phyloP scores from a whole-genome alignment of 2,329 filamentous ascomycete species.

The Akanthomyces lecanii region DNA sequence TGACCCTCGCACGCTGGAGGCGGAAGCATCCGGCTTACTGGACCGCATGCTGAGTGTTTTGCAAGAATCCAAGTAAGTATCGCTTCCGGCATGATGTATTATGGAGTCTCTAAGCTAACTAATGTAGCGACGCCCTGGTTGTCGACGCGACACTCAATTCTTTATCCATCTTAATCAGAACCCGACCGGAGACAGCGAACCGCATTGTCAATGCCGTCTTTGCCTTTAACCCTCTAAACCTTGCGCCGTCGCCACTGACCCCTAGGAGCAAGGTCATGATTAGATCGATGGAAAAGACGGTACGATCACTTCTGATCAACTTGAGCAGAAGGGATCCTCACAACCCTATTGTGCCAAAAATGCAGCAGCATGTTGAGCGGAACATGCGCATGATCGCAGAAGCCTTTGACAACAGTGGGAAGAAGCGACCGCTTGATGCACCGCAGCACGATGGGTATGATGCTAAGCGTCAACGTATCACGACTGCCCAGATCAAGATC shows the following conservation, averaged over 20 bases:
- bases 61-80: slow-evolving; percentile 74
- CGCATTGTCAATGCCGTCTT: slow-evolving; percentile 83
- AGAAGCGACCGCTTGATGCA: slow-evolving; percentile 69
- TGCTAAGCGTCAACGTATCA: slow-evolving; percentile 76
- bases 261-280: slow-evolving; percentile 76
- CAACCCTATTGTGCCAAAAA: slow-evolving; percentile 68
- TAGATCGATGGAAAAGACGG: slow-evolving; percentile 93
- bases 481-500: slow-evolving; percentile 45
- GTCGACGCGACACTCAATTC: slow-evolving; percentile 91
- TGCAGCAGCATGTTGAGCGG: slow-evolving; percentile 83
- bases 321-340: slow-evolving; percentile 81
- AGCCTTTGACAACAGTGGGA: slow-evolving; percentile 70
- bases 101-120: slow-evolving; percentile 20
- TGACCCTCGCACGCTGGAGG: slow-evolving; percentile 76
- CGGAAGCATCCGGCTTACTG: slow-evolving; percentile 84
- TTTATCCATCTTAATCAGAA: slow-evolving; percentile 76
- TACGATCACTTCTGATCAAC: slow-evolving; percentile 77
- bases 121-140: slow-evolving; percentile 71
- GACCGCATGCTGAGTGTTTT: slow-evolving; percentile 82
- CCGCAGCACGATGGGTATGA: slow-evolving; percentile 72
- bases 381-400: slow-evolving; percentile 74
- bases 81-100: slow-evolving; percentile 13
- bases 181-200: slow-evolving; percentile 72
- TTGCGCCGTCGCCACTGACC: slow-evolving; percentile 72
- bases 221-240: slow-evolving; percentile 85